phyloP scores from a whole-genome alignment of 805 yeast species.

The Kazachstania viticola region DNA sequence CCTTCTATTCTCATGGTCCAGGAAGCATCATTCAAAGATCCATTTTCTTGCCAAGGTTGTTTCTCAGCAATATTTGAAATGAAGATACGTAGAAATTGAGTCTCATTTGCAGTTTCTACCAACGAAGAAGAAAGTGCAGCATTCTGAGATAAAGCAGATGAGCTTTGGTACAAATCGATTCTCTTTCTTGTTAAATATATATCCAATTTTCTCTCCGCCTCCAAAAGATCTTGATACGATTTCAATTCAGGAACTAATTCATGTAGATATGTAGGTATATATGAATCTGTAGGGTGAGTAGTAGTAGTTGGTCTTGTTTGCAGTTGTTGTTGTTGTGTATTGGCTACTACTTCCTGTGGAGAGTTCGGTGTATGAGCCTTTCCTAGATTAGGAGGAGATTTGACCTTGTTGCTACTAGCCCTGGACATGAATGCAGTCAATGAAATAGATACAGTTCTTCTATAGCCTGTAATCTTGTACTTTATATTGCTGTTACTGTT shows the following conservation, averaged over 20 bases:
- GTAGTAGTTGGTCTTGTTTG: constrained; percentile 21
- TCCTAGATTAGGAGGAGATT: too few species aligned
- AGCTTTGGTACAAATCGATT: constrained; percentile 69
- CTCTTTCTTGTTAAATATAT: constrained; percentile 72
- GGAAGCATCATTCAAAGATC: constrained; percentile 25
- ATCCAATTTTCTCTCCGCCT: constrained; percentile 77
- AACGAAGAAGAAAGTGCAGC: constrained; percentile 23
- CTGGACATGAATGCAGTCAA: too few species aligned
- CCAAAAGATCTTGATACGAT: constrained; percentile 55
- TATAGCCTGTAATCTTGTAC: too few species aligned
- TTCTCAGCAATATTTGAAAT: constrained; percentile 72
- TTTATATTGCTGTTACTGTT: too few species aligned
- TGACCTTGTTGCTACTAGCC: not conserved
- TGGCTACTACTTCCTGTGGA: too few species aligned
- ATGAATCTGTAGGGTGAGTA: constrained; percentile 40
- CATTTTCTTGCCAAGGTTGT: constrained; percentile 71
- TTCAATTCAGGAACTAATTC: constrained; percentile 56
- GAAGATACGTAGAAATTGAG: constrained; percentile 61
- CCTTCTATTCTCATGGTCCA: constrained; percentile 93
- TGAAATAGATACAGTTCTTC: too few species aligned
- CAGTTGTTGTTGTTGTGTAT: too few species aligned
- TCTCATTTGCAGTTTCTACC: constrained; percentile 8
- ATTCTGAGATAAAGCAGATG: constrained; percentile 36
- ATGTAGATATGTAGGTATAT: constrained; percentile 36
- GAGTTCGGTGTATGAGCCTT: too few species aligned